A percentile compares a stretch with the other conserved stretches of the same genome.
Conservation (phyloP, 768 basidiomycete species). For the Rhizopogon salebrosus region DNA sequence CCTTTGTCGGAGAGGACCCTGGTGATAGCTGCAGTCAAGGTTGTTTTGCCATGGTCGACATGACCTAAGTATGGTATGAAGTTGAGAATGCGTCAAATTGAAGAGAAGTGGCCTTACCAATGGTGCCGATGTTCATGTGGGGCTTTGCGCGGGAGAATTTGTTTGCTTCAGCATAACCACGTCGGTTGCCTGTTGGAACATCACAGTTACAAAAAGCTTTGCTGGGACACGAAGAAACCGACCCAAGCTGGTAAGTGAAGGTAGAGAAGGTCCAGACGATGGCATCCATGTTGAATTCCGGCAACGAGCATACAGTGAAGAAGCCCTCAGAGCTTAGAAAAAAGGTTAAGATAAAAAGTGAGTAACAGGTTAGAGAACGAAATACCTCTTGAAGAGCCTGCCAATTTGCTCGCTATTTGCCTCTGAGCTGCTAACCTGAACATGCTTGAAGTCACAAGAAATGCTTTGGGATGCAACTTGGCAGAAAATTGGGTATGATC, state of each 20-base stretch:
- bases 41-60: slow-evolving; percentile 98
- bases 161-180: slow-evolving; percentile 69
- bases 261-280: neutral
- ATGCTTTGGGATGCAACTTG: neutral
- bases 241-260: slow-evolving; percentile 8
- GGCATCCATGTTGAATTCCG: slow-evolving; percentile 9
- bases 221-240: slow-evolving; percentile 22
- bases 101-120: slow-evolving; percentile 43
- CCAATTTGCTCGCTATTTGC: slow-evolving; percentile 9
- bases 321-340: slow-evolving; percentile 4
- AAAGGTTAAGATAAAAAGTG: neutral
- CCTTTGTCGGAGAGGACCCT: slow-evolving; percentile 80
- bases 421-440: slow-evolving; percentile 26
- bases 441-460: slow-evolving; percentile 15
- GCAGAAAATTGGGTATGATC: slow-evolving; percentile 13
- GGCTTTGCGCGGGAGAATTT: slow-evolving; percentile 75
- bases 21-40: slow-evolving; percentile 92
- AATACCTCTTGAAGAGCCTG: slow-evolving; percentile 11
- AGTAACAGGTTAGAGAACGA: too few relatives aligned
- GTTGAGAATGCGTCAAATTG: slow-evolving; percentile 13
- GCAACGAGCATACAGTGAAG: slow-evolving; percentile 12
- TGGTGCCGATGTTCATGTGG: slow-evolving; percentile 95
- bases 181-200: slow-evolving; percentile 15
- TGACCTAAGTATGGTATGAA: slow-evolving; percentile 51
- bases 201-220: slow-evolving; percentile 1